Evolutionary conservation across 2,329 filamentous ascomycete species (phyloP), one percentile per base, ranked within the genome.

Genomic region (Dactylellina cionopaga): DNA sequence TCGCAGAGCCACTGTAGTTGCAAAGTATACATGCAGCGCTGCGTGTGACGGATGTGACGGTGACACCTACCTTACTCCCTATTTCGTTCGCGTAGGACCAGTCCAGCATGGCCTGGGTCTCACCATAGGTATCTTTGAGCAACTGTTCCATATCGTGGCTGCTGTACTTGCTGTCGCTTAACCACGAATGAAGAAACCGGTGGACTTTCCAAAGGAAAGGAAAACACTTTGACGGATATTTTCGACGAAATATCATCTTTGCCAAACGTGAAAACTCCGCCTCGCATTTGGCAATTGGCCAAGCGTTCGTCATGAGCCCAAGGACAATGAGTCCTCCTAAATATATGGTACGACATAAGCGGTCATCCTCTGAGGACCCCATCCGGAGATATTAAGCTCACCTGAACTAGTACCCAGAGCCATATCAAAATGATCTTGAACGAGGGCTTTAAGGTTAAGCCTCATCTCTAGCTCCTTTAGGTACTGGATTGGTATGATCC

Each of bases 401-500:
- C 56, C 43, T 17, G 56, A 60, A 11, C 43, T 60, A 11, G 43
- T 60, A 11, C 43, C 31, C 11, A 60, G 24, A 3, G 31, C 29
- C 49, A 60, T 39, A 60, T 60, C 43, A 19, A 60, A 60, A 60
- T 60, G 56, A 24, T 60, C 56, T 15, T 60, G 31, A 24, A 60
- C 9, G 10, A 5, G 29, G 17, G n/a, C 17, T 22, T 47, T 47
- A 3, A 59, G 15, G 41, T 47, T 47, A 10, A 59, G 11, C 17
- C 25, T 59, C n/a, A 47, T 59, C 29, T 59, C 27, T 10, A 55
- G 29, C n/a, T 60, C 31, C 13, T 13, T 46, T 11, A 60, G 29
- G 25, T 60, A 60, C 19, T 60, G 31, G 6, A 55, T 52, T 5
- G 25, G 33, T 27, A 64, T 27, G 5, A 64, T 64, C 2, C 59